These are phyloP conservation scores for Ambrosia hybrid DNA, from an alignment of 140 eudicot species.

Conservation along the genomic window DNA sequence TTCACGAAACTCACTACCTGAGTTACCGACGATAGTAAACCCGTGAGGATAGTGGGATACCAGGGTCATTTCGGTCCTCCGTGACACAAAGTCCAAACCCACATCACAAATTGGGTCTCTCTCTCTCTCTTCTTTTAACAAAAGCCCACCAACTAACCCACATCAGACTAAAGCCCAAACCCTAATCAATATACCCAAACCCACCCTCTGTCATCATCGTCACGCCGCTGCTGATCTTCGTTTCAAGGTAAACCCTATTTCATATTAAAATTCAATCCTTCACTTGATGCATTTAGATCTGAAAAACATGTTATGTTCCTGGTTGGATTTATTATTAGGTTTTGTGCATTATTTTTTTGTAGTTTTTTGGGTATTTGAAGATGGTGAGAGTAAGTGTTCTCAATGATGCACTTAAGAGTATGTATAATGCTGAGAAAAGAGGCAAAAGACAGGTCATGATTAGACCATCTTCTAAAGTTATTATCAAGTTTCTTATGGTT, in stretches of 20 bases:
- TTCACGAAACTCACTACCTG: too few relatives aligned
- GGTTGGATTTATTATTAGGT: background rate
- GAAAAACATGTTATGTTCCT: too few relatives aligned
- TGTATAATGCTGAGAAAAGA: background rate
- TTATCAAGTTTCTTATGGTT: background rate
- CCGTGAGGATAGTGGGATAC: too few relatives aligned
- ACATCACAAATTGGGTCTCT: too few relatives aligned
- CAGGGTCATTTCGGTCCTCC: too few relatives aligned
- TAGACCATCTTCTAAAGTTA: background rate
- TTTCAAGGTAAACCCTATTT: background rate
- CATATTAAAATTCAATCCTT: background rate
- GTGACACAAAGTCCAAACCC: too few relatives aligned
- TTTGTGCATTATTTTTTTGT: background rate
- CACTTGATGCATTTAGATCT: too few relatives aligned
- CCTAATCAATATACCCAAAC: background rate
- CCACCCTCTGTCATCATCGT: background rate
- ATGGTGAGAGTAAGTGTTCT: constrained; percentile 1
- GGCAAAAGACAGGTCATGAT: background rate
- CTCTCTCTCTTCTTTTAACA: too few relatives aligned
- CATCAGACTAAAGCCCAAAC: background rate
- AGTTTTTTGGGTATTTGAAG: background rate
- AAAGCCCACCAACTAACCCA: background rate
- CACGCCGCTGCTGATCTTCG: too few relatives aligned
- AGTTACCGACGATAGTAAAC: too few relatives aligned
- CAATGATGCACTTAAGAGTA: background rate